These are phyloP conservation scores for Saturnispora zaruensis DNA, from an alignment of 805 yeast species.

Conservation along the genomic window DNA sequence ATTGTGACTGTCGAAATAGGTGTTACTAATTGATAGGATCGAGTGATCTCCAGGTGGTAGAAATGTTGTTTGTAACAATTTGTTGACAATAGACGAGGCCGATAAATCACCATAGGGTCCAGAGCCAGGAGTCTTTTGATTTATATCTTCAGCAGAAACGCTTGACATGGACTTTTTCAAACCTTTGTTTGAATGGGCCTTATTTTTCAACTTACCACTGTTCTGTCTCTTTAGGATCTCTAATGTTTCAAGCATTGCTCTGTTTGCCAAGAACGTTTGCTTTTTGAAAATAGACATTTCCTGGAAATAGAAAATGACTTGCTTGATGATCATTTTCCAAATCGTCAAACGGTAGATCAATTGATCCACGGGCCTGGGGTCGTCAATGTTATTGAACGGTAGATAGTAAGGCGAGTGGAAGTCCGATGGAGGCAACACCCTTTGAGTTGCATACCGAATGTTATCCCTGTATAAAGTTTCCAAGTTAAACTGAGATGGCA, in stretches of 20 bases:
- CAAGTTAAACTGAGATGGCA: constrained; percentile 9
- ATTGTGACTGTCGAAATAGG: constrained; percentile 27
- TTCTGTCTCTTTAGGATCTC: constrained; percentile 25
- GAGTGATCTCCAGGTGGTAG: constrained; percentile 31
- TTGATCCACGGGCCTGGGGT: constrained; percentile 38
- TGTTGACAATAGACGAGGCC: constrained; percentile 25
- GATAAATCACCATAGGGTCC: not conserved
- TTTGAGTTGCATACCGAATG: constrained; percentile 16
- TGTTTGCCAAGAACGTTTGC: constrained; percentile 37
- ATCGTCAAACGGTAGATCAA: constrained; percentile 46
- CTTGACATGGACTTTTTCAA: constrained; percentile 20
- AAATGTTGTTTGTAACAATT: constrained; percentile 42
- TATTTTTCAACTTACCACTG: constrained; percentile 24
- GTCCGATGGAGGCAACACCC: constrained; percentile 26
- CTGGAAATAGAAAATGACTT: constrained; percentile 41
- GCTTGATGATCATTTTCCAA: constrained; percentile 49
- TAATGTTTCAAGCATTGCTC: constrained; percentile 41
- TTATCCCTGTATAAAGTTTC: constrained; percentile 12
- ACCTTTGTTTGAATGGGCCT: constrained; percentile 17
- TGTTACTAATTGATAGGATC: constrained; percentile 28
- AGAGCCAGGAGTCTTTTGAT: not conserved
- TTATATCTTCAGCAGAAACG: constrained; percentile 20
- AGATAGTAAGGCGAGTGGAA: constrained; percentile 30
- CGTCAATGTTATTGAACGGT: constrained; percentile 24
- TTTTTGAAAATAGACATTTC: constrained; percentile 45